These are phyloP conservation scores for Castanopsis chinensis DNA, from an alignment of 306 rosid species.

Conservation along the genomic window DNA sequence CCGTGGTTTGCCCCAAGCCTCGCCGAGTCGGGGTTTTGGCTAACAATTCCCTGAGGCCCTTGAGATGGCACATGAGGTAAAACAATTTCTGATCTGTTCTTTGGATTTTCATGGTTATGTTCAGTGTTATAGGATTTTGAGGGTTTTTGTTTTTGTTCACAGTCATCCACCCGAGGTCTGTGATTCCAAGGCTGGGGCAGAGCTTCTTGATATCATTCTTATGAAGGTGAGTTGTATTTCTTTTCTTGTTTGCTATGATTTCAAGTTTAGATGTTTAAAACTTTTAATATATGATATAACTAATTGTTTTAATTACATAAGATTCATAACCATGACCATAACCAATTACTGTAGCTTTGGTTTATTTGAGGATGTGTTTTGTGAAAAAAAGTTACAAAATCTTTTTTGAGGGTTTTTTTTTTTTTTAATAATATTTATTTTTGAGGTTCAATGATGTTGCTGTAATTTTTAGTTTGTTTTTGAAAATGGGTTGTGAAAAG, in stretches of 20 bases:
- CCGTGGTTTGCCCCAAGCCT: slow-evolving; percentile 81
- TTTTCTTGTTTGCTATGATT: background rate
- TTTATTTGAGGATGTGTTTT: background rate
- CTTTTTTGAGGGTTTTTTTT: background rate
- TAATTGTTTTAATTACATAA: too few relatives aligned
- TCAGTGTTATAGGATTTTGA: background rate
- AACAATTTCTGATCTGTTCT: background rate
- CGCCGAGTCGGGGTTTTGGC: slow-evolving; percentile 65
- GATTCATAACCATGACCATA: too few relatives aligned
- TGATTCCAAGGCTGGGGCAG: slow-evolving; percentile 82
- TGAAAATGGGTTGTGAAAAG: background rate
- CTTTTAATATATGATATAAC: background rate
- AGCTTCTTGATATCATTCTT: slow-evolving; percentile 70
- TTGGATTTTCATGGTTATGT: slow-evolving; percentile 4
- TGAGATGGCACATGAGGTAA: slow-evolving; percentile 67
- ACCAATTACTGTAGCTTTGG: too few relatives aligned
- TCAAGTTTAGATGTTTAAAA: background rate
- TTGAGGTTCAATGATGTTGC: too few relatives aligned
- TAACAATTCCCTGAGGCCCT: slow-evolving; percentile 39
- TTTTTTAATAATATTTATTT: too few relatives aligned
- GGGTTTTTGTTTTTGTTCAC: slow-evolving; percentile 8
- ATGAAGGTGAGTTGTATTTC: slow-evolving; percentile 44
- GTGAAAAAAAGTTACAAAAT: background rate
- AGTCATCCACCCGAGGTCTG: slow-evolving; percentile 49
- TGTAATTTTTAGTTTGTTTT: background rate